These are phyloP conservation scores for Clarireedia paspali DNA, from an alignment of 2,329 filamentous ascomycete genomes.

Conservation along the genomic window DNA sequence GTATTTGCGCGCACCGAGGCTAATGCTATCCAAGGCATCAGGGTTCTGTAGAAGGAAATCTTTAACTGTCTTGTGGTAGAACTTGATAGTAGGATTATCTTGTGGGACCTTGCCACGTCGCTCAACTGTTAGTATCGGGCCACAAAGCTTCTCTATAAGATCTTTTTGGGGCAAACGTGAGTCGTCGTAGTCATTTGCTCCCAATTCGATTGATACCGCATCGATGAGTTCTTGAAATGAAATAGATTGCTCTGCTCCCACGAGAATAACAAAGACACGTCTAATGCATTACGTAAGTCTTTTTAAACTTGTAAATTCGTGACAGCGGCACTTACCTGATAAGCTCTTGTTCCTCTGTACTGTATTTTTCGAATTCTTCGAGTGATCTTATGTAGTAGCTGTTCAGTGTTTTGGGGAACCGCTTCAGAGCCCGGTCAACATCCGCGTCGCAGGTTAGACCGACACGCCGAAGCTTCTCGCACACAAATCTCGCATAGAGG, in stretches of 20 bases:
- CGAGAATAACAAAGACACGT: slow-evolving; percentile 7
- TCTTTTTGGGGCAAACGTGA: neutral
- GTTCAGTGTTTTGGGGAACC: slow-evolving; percentile 6
- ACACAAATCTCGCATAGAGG: slow-evolving; percentile 7
- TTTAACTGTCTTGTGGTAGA: slow-evolving; percentile 9
- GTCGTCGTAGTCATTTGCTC: neutral
- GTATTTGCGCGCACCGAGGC: too few relatives aligned
- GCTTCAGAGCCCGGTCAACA: neutral
- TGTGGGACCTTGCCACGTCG: neutral
- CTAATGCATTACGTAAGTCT: too few relatives aligned
- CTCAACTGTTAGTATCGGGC: neutral
- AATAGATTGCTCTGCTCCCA: slow-evolving; percentile 10
- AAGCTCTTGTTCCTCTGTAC: slow-evolving; percentile 8
- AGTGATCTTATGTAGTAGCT: slow-evolving; percentile 9
- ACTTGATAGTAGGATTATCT: slow-evolving; percentile 4
- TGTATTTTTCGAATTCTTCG: neutral
- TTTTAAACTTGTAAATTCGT: too few relatives aligned
- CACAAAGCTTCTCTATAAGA: neutral
- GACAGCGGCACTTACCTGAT: neutral
- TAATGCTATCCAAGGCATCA: neutral
- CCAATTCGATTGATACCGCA: neutral
- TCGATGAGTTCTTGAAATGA: slow-evolving; percentile 6
- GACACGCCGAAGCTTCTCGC: slow-evolving; percentile 7
- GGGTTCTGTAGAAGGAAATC: slow-evolving; percentile 9
- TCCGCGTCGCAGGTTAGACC: too few relatives aligned